Evolutionary conservation across 2,329 filamentous ascomycete species (phyloP).

Genomic region (Epichloe sibirici): DNA sequence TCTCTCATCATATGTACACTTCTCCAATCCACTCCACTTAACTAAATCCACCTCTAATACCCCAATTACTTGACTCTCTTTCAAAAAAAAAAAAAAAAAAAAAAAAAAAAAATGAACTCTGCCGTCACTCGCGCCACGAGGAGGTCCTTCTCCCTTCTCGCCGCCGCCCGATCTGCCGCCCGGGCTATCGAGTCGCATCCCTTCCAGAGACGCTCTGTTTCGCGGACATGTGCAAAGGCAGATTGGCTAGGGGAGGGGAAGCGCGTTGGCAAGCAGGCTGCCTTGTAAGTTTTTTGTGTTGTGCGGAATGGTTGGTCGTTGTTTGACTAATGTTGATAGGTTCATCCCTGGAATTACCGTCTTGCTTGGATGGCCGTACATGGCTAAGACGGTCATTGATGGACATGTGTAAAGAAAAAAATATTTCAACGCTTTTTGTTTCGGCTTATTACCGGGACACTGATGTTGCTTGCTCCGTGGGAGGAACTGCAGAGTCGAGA

Average conservation of each 20-base stretch:
- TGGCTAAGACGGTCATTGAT: constrained; percentile 17
- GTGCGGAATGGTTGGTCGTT: not conserved
- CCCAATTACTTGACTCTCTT: too few species aligned
- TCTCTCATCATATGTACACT: too few species aligned
- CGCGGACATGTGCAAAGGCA: constrained; percentile 15
- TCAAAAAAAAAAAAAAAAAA: constrained; percentile 5
- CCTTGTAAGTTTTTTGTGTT: constrained; percentile 17
- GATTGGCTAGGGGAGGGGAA: constrained; percentile 22
- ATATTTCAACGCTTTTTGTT: not conserved
- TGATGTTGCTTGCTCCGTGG: too few species aligned
- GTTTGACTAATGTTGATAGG: constrained; percentile 13
- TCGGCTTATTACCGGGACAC: not conserved
- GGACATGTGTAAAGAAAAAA: constrained; percentile 15
- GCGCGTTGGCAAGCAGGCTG: constrained; percentile 19
- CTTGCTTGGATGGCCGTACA: constrained; percentile 24
- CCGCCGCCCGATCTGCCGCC: constrained; percentile 19
- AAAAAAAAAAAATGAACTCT: constrained; percentile 14
- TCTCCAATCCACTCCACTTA: not conserved
- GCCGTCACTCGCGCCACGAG: constrained; percentile 18
- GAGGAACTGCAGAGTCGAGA: too few species aligned
- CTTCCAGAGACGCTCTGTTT: constrained; percentile 20
- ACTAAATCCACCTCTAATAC: not conserved
- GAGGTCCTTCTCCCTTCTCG: constrained; percentile 23
- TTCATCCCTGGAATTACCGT: constrained; percentile 22
- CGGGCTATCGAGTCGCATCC: constrained; percentile 24